phyloP scores from a whole-genome alignment of 768 basidiomycete species.

The Leucocoprinus leucothites region DNA sequence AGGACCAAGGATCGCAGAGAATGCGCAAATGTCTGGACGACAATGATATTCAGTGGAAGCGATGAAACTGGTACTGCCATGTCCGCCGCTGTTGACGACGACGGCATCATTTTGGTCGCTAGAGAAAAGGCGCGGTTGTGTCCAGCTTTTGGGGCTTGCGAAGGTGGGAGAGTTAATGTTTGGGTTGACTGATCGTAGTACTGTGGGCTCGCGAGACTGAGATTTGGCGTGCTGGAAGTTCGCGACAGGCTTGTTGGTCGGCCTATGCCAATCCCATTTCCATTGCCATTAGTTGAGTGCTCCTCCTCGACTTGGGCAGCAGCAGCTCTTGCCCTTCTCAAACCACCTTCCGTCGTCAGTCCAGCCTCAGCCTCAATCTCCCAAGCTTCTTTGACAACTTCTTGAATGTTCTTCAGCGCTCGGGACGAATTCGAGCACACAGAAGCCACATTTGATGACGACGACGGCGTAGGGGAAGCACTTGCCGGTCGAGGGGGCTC shows the following conservation, averaged over 20 bases:
- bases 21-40: constrained; percentile 55
- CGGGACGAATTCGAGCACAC: constrained; percentile 11
- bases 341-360: constrained; percentile 70
- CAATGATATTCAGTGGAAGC: constrained; percentile 63
- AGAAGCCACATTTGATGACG: constrained; percentile 7
- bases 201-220: constrained; percentile 48
- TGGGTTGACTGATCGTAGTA: constrained; percentile 56
- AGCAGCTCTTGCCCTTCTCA: constrained; percentile 57
- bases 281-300: background rate
- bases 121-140: constrained; percentile 67
- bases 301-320: constrained; percentile 27
- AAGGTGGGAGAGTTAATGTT: constrained; percentile 65
- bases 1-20: constrained; percentile 58
- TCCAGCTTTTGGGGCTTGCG: constrained; percentile 45
- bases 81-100: constrained; percentile 28
- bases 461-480: constrained; percentile 6
- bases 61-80: constrained; percentile 63
- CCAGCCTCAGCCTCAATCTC: constrained; percentile 79
- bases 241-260: constrained; percentile 19
- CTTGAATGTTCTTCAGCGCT: constrained; percentile 18
- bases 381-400: constrained; percentile 66
- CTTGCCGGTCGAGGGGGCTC: constrained; percentile 15
- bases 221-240: constrained; percentile 11
- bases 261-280: constrained; percentile 2
- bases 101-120: constrained; percentile 26